Conservation (phyloP, 202 grass and related monocot genomes). For the Eragrostis tef region DNA sequence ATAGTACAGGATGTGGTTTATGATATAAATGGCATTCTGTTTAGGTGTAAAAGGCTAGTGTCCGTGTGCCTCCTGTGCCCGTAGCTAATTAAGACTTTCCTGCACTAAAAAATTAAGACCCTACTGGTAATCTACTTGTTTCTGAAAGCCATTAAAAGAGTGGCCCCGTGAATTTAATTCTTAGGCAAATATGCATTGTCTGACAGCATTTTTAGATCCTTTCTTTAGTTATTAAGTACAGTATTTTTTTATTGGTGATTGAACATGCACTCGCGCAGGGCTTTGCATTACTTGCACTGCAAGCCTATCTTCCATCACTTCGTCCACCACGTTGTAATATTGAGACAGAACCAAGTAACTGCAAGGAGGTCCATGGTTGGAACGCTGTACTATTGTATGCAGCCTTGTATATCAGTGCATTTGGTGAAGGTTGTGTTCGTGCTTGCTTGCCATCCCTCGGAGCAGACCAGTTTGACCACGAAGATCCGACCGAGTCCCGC, state of each 20-base stretch:
- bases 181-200: background rate
- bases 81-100: background rate
- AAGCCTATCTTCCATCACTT: constrained; percentile 62
- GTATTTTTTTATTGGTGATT: constrained; percentile 19
- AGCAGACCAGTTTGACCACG: constrained; percentile 69
- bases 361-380: constrained; percentile 51
- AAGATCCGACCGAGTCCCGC: constrained; percentile 52
- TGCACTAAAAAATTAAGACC: background rate
- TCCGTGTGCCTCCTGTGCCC: too few relatives aligned
- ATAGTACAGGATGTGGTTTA: background rate
- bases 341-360: constrained; percentile 45
- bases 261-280: constrained; percentile 50
- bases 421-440: constrained; percentile 68
- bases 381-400: constrained; percentile 48
- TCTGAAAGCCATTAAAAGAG: background rate
- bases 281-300: constrained; percentile 67
- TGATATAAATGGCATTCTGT: constrained; percentile 3
- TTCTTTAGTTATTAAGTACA: background rate
- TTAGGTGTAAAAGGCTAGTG: background rate
- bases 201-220: background rate
- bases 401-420: constrained; percentile 50
- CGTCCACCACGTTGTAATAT: constrained; percentile 55
- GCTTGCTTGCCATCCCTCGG: constrained; percentile 71
- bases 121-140: background rate
- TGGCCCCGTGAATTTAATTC: constrained; percentile 3